Evolutionary conservation across 148 eudicot species (phyloP).

Genomic region (Rhododendron molle): DNA sequence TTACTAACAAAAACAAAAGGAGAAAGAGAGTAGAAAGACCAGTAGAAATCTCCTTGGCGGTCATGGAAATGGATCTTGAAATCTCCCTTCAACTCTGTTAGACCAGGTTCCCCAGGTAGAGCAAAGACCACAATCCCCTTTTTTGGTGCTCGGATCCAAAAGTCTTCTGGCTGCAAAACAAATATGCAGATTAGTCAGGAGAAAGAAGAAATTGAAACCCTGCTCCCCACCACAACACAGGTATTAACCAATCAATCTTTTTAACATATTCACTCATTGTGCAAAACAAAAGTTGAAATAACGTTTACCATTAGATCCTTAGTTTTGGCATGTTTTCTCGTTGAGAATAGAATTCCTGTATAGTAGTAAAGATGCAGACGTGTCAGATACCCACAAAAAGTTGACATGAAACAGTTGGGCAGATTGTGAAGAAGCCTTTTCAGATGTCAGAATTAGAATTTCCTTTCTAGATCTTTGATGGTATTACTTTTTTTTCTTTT

Average conservation of each 20-base stretch:
- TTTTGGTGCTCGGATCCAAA: conserved; percentile 75
- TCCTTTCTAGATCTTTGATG: neutral
- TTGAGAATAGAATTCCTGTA: conserved; percentile 71
- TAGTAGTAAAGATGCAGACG: conserved; percentile 13
- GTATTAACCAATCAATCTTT: neutral
- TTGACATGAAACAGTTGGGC: neutral
- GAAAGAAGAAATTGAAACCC: neutral
- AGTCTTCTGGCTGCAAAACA: conserved; percentile 85
- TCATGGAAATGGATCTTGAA: conserved; percentile 92
- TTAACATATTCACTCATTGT: neutral
- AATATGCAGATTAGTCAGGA: neutral
- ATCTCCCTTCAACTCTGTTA: conserved; percentile 79
- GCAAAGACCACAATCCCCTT: conserved; percentile 88
- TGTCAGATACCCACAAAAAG: conserved; percentile 15
- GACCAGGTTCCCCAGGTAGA: conserved; percentile 85
- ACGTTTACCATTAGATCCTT: conserved; percentile 82
- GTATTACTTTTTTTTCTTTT: neutral
- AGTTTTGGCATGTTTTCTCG: conserved; percentile 79
- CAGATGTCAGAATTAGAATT: neutral
- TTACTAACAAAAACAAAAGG: neutral
- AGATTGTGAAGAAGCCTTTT: conserved; percentile 1
- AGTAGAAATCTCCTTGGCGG: conserved; percentile 92
- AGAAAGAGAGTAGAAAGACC: conserved; percentile 36
- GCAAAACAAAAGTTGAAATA: neutral
- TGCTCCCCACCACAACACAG: neutral